Conservation (phyloP, 805 yeast species). For the Metahyphopichia silvanorum region DNA sequence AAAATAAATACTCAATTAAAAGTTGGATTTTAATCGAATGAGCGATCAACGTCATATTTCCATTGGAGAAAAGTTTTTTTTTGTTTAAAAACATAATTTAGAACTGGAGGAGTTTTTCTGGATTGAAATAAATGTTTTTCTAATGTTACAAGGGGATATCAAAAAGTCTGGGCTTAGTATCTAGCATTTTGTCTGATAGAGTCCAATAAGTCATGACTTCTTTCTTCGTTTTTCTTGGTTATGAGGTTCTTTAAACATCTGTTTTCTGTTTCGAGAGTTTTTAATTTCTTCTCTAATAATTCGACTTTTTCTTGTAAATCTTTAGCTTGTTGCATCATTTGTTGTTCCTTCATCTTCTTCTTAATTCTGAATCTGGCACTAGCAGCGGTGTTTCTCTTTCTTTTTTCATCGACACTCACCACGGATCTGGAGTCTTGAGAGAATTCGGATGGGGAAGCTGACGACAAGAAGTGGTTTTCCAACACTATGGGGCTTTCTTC, state of each 20-base stretch:
- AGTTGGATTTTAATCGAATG: slow-evolving; percentile 17
- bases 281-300: slow-evolving; percentile 67
- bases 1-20: slow-evolving; percentile 8
- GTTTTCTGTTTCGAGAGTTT: slow-evolving; percentile 91
- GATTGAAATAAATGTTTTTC: too few species aligned
- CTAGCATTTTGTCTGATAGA: slow-evolving; percentile 46
- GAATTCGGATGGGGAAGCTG: background rate
- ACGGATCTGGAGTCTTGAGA: background rate
- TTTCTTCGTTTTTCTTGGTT: slow-evolving; percentile 68
- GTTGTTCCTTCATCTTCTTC: slow-evolving; percentile 89
- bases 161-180: slow-evolving; percentile 1
- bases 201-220: slow-evolving; percentile 53
- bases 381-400: slow-evolving; percentile 89
- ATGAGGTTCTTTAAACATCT: slow-evolving; percentile 78
- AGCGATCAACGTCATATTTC: too few species aligned
- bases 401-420: slow-evolving; percentile 51
- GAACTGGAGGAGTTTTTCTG: too few species aligned
- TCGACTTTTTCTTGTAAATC: slow-evolving; percentile 69
- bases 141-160: background rate
- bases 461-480: background rate
- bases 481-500: too few species aligned
- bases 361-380: slow-evolving; percentile 90
- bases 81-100: background rate
- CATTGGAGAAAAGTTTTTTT: slow-evolving; percentile 2
- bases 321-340: slow-evolving; percentile 73